A percentile compares a stretch with the other conserved stretches of the same genome.
Evolutionary conservation across 2,329 filamentous ascomycete species (phyloP).

Genomic region (Fusarium euwallaceae): DNA sequence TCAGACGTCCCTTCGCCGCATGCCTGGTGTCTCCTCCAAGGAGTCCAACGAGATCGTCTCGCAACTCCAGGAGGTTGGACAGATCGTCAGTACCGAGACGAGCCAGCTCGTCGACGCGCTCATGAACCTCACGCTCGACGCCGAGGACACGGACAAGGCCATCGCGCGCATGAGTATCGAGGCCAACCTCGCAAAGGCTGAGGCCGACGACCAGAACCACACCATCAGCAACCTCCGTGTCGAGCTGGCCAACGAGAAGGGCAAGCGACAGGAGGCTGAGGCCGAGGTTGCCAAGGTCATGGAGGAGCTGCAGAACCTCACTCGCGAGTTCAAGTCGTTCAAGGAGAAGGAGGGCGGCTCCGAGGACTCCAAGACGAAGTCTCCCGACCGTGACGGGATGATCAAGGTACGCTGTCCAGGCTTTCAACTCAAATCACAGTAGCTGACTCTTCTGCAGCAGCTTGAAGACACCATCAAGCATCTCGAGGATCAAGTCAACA

Average conservation of each 20-base stretch:
- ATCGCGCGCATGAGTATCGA: constrained; percentile 56
- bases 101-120: constrained; percentile 55
- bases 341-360: constrained; percentile 44
- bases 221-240: constrained; percentile 49
- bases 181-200: constrained; percentile 53
- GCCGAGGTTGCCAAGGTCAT: constrained; percentile 45
- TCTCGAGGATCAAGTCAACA: constrained; percentile 54
- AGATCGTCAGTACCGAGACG: constrained; percentile 55
- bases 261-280: constrained; percentile 49
- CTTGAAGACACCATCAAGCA: constrained; percentile 52
- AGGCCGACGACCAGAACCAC: constrained; percentile 51
- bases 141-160: constrained; percentile 55
- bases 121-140: constrained; percentile 54
- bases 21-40: constrained; percentile 54
- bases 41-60: constrained; percentile 52
- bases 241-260: constrained; percentile 49
- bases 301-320: constrained; percentile 46
- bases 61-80: constrained; percentile 54
- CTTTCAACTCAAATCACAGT: neutral
- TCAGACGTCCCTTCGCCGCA: constrained; percentile 55
- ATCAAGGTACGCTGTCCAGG: constrained; percentile 47
- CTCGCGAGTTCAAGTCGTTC: constrained; percentile 47
- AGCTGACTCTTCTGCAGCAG: constrained; percentile 36
- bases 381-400: constrained; percentile 42
- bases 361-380: constrained; percentile 30